phyloP scores from a whole-genome alignment of 202 grass and related monocot genomes.

The Hordeum pubiflorum region DNA sequence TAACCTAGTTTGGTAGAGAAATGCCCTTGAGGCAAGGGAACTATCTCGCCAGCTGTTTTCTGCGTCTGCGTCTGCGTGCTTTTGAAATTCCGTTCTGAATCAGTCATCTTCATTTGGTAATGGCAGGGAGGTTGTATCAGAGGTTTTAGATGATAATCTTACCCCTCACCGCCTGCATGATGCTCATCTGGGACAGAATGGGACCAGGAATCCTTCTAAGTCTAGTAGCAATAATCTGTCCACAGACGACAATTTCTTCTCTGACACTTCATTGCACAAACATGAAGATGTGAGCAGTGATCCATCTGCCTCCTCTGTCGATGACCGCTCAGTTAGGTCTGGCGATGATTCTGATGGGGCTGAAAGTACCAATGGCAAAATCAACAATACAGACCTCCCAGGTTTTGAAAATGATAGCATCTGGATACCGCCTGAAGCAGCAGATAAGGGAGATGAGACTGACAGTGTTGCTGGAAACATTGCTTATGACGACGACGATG shows the following conservation, averaged over 20 bases:
- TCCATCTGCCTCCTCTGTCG: conserved; percentile 13
- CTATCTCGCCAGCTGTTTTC: not conserved
- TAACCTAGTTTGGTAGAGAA: not conserved
- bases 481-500: conserved; percentile 29
- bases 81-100: not conserved
- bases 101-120: not conserved
- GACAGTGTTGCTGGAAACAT: conserved; percentile 27
- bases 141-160: conserved; percentile 1
- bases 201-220: not conserved
- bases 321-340: conserved; percentile 30
- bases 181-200: not conserved
- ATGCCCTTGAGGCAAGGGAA: conserved; percentile 2
- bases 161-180: not conserved
- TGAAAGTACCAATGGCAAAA: conserved; percentile 38
- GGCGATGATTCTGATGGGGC: conserved; percentile 44
- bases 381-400: not conserved
- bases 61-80: not conserved
- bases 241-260: conserved; percentile 15
- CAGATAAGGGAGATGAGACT: conserved; percentile 49
- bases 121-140: conserved; percentile 25
- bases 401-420: conserved; percentile 18
- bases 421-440: conserved; percentile 67
- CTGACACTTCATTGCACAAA: conserved; percentile 6
- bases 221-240: not conserved
- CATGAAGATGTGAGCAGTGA: not conserved